phyloP scores from a whole-genome alignment of 257 asterid genomes.

The Nemophila menziesii region DNA sequence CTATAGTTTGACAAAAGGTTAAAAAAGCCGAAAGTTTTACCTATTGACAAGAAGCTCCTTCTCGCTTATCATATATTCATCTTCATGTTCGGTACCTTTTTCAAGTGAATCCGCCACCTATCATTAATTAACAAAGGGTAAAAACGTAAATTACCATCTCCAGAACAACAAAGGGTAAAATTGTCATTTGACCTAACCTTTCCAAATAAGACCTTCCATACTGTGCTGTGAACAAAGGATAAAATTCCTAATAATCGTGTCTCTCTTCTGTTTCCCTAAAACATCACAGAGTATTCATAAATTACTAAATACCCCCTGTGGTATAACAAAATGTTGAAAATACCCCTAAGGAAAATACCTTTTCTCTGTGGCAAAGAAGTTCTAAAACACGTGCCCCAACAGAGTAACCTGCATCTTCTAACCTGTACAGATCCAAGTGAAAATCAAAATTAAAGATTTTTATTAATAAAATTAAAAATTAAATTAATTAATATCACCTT shows the following conservation, averaged over 20 bases:
- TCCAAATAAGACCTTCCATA: slow-evolving; percentile 89
- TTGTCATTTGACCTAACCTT: too few relatives aligned
- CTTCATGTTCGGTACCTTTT: slow-evolving; percentile 98
- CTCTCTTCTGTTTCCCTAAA: slow-evolving; percentile 84
- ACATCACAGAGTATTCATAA: slow-evolving; percentile 7
- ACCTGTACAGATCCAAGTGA: slow-evolving; percentile 26
- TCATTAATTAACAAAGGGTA: background rate
- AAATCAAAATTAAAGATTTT: background rate
- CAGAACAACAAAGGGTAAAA: background rate
- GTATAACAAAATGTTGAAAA: background rate
- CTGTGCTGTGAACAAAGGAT: slow-evolving; percentile 86
- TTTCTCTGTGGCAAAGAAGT: slow-evolving; percentile 79
- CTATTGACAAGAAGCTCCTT: slow-evolving; percentile 92
- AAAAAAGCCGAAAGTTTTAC: too few relatives aligned
- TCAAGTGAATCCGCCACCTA: slow-evolving; percentile 96
- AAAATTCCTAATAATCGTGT: slow-evolving; percentile 70
- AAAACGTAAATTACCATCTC: background rate
- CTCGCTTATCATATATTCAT: slow-evolving; percentile 95
- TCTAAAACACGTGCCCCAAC: slow-evolving; percentile 74
- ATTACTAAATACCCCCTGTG: background rate
- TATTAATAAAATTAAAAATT: background rate
- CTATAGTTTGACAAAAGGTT: too few relatives aligned
- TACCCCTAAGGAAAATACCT: slow-evolving; percentile 22
- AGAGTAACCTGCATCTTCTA: slow-evolving; percentile 80
- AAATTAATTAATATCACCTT: slow-evolving; percentile 31